Base-by-base conservation (phyloP, 1,139 yeast genomes). In the Geotrichum fermentans region DNA sequence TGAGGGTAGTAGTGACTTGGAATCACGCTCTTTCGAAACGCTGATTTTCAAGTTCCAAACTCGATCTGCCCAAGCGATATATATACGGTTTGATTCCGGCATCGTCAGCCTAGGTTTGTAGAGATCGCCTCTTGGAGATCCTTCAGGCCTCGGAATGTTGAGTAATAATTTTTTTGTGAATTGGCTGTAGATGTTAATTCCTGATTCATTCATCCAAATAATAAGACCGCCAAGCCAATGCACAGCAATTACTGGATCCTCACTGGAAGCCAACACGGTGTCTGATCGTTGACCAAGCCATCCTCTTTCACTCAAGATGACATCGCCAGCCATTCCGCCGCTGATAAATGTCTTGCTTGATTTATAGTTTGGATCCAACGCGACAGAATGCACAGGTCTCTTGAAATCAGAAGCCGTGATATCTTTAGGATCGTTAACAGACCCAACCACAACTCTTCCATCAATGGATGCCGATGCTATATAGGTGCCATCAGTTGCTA, bases 391-490 rank as follows among this genome's bases (percentile, higher is more conserved):
- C 0, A 94, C 78, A 0, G 98, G 97, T 30, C 97, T 70, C 59
- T 85, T 83, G 64, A 89, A 87, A 64, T 89, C 95, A 56, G 79
- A 84, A 1, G 89, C 89, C 0, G 78, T 73, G 2, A 84, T 78
- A 57, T 83, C 94, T 26, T 73, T 70, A 17, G 77, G 79, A 53
- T 83, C 88, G 1, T 57, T 54, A 0, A 85, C 70, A 0, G 90
- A 77, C 0, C 96, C 94, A 10, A 90, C 78, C 0, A 87, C 89
- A 0, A 90, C 84, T 0, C 96, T 85, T 0, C 98, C 97, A 62
- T 92, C 97, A 73, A 90, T 83, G 0, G 97, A 88, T 0, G 90
- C 96, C 0, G 95, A 82, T 0, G 90, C 95, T 56, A 90, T 79
- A 58, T 74, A 80, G 11, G 67, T 66, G 0, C 94, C 95, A 60